Conservation (phyloP, 1,284 basidiomycete species). For the Neotropicomus parvogracilis region DNA sequence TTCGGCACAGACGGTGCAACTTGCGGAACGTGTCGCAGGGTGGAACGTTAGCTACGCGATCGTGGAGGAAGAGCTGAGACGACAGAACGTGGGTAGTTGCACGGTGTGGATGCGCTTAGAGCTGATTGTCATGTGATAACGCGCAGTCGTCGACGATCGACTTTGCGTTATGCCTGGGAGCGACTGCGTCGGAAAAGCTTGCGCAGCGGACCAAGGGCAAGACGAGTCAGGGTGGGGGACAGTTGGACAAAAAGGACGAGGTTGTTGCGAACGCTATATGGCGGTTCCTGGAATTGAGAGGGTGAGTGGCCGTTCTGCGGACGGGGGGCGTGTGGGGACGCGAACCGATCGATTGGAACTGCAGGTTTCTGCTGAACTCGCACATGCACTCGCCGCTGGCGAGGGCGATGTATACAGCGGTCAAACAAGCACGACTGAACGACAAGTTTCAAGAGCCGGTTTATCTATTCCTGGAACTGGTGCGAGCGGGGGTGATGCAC, state of each 20-base stretch:
- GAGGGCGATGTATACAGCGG: conserved; percentile 83
- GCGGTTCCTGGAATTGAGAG: conserved; percentile 94
- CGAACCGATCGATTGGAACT: conserved; percentile 13
- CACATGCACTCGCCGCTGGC: conserved; percentile 90
- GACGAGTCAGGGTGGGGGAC: conserved; percentile 38
- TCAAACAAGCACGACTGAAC: conserved; percentile 77
- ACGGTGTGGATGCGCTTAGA: background rate
- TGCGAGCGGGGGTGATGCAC: conserved; percentile 93
- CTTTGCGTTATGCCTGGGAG: conserved; percentile 90
- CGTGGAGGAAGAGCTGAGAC: conserved; percentile 91
- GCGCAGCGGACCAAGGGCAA: conserved; percentile 74
- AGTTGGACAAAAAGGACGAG: conserved; percentile 97
- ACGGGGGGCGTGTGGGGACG: conserved; percentile 2
- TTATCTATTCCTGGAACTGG: conserved; percentile 88
- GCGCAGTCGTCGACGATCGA: conserved; percentile 92
- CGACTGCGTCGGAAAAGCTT: conserved; percentile 76
- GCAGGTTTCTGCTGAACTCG: conserved; percentile 80
- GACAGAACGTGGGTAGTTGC: conserved; percentile 80
- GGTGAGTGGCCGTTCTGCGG: conserved; percentile 46
- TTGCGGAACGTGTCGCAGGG: conserved; percentile 84
- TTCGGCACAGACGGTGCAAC: conserved; percentile 75
- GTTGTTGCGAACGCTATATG: conserved; percentile 97
- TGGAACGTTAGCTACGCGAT: conserved; percentile 90
- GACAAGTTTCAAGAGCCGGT: conserved; percentile 99
- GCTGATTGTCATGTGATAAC: conserved; percentile 13